These are phyloP conservation scores for Tulasnella sp. DNA, from an alignment of 768 basidiomycete genomes.

Conservation along the genomic window DNA sequence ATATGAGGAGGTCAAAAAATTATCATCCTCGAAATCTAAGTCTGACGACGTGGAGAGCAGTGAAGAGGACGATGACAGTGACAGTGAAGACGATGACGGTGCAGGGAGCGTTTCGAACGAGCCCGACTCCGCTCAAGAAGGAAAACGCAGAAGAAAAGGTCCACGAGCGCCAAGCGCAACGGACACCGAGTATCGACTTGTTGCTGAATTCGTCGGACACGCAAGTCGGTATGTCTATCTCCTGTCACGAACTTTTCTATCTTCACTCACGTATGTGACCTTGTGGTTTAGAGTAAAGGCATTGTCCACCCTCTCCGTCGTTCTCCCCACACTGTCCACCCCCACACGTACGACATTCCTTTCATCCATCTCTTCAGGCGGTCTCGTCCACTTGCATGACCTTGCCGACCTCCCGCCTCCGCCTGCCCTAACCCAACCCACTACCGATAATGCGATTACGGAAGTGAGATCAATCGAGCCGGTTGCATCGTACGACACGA, in stretches of 20 bases:
- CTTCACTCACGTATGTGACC: neutral
- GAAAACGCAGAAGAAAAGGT: constrained; percentile 20
- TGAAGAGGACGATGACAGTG: constrained; percentile 17
- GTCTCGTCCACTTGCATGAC: constrained; percentile 67
- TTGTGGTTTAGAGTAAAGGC: constrained; percentile 50
- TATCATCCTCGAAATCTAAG: neutral
- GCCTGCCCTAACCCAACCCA: constrained; percentile 20
- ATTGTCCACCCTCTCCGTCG: constrained; percentile 51
- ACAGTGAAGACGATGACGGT: constrained; percentile 18
- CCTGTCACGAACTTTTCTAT: neutral
- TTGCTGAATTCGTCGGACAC: constrained; percentile 70
- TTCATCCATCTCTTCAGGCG: constrained; percentile 81
- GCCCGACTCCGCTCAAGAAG: constrained; percentile 5
- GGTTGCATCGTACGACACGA: constrained; percentile 62
- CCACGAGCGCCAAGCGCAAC: constrained; percentile 2
- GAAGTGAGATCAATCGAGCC: constrained; percentile 33
- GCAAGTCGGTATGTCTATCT: constrained; percentile 55
- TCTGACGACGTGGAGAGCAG: neutral
- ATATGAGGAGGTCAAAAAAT: constrained; percentile 35
- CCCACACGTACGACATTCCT: constrained; percentile 41
- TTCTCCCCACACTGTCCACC: constrained; percentile 33
- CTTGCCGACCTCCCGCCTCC: constrained; percentile 37
- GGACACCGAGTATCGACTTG: constrained; percentile 29
- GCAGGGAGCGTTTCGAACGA: too few relatives aligned
- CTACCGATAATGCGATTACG: constrained; percentile 19